Evolutionary conservation across 2,329 filamentous ascomycete genomes (phyloP).

Genomic region (Monilinia laxa): DNA sequence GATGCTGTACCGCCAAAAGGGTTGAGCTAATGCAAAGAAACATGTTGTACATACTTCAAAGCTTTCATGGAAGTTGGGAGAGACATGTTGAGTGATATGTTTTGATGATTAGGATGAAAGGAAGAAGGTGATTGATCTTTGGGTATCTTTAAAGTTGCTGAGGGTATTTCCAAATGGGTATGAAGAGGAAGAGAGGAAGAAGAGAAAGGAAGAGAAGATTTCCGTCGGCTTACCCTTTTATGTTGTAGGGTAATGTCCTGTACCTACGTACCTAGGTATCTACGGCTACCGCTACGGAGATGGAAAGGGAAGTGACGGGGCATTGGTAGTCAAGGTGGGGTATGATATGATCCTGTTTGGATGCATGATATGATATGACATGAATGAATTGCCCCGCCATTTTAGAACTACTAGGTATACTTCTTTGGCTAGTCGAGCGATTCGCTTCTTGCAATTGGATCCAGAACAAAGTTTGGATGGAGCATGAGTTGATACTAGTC

Average conservation of each 20-base stretch:
- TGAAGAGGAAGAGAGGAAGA: background rate
- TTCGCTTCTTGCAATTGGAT: slow-evolving; percentile 11
- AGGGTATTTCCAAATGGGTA: slow-evolving; percentile 3
- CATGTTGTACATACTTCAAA: slow-evolving; percentile 50
- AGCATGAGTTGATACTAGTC: slow-evolving; percentile 6
- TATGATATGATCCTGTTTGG: slow-evolving; percentile 10
- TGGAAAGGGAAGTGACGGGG: slow-evolving; percentile 12
- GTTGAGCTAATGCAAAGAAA: background rate
- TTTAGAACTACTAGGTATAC: background rate
- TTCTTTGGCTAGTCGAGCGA: background rate
- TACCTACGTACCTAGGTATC: background rate
- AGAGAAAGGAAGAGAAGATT: background rate
- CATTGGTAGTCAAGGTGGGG: slow-evolving; percentile 3
- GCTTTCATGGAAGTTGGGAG: slow-evolving; percentile 54
- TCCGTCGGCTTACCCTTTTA: background rate
- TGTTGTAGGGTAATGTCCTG: background rate
- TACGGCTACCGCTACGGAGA: too few species aligned
- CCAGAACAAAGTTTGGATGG: background rate
- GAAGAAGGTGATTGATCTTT: background rate
- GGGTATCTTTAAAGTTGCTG: background rate
- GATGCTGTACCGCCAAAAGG: background rate
- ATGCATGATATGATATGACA: slow-evolving; percentile 2
- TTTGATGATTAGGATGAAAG: background rate
- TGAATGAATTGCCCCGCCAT: slow-evolving; percentile 8
- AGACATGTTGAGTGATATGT: slow-evolving; percentile 37